Evolutionary conservation across 257 asterid species (phyloP).

Genomic region (Nicotiana sylvestris): DNA sequence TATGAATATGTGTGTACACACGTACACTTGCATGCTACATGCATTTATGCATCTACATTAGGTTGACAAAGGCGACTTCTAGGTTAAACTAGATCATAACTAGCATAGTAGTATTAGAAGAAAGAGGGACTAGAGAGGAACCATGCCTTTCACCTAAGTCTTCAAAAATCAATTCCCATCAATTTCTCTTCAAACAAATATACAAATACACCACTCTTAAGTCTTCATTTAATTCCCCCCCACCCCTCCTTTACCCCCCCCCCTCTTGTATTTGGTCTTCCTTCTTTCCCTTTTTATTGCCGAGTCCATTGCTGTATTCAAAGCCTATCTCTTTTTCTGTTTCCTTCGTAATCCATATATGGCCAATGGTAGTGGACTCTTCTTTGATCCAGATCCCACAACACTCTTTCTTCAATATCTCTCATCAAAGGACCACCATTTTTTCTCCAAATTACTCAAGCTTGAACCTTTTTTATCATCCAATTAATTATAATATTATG

Average conservation of each 20-base stretch:
- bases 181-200: conserved; percentile 39
- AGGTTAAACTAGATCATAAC: too few relatives aligned
- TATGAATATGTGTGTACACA: too few relatives aligned
- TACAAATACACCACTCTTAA: neutral
- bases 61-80: too few relatives aligned
- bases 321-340: conserved; percentile 3
- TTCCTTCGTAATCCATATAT: conserved; percentile 33
- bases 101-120: too few relatives aligned
- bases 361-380: conserved; percentile 89
- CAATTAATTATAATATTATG: conserved; percentile 23
- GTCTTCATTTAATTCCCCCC: neutral
- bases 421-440: neutral
- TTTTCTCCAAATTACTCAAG: conserved; percentile 5
- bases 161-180: conserved; percentile 35
- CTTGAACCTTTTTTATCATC: conserved; percentile 11
- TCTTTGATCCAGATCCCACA: conserved; percentile 80
- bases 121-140: too few relatives aligned
- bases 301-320: conserved; percentile 53
- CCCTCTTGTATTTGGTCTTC: conserved; percentile 38
- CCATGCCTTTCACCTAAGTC: too few relatives aligned
- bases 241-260: conserved; percentile 18
- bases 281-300: conserved; percentile 52
- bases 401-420: neutral
- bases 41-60: too few relatives aligned
- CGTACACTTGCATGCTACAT: too few relatives aligned